Evolutionary conservation across 768 basidiomycete species (phyloP), one percentile per base, ranked within the genome.

Genomic region (Pisolithus orientalis): DNA sequence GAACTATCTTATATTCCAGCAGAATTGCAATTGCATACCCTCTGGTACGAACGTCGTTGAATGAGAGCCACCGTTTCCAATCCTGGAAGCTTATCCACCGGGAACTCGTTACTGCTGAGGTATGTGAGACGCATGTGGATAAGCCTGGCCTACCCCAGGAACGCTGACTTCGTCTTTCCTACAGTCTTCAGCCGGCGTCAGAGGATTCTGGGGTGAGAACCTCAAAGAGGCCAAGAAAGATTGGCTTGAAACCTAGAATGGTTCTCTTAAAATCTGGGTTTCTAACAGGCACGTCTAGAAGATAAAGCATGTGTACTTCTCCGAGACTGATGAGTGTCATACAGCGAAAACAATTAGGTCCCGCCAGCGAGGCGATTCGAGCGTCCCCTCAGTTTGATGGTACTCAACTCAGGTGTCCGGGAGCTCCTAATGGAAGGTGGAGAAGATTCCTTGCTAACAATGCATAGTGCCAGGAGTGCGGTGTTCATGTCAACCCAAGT

Each of bases 401-500:
- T 90, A 32, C 70, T 90, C 14, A 85, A 89, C 49, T 80, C 80
- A 9, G 85, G 86, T 0, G 71, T 88, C 45, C 79, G 80, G 49
- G 82, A 88, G 31, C 59, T 80, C 24, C 66, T 91, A 1, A 61
- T 90, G 8, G 73, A 80, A 3, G 90, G 91, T 60, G 85, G 85
- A 8, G 70, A 69, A 6, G 86, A 90, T 59, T 91, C 58, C 67
- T 90, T 49, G 64, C 65, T 8, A 85, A 81, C 57, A 85, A 83
- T 57, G 52, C 68, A n/a, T 91, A 90, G 90, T 91, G 91, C 57
- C 61, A 77, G 1, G 79, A 80, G 11, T 80, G 88, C 48, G 89
- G 87, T 0, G 90, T 91, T 53, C 89, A 21, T 21, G 21, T 38
- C 37, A 38, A 38, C 8, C 37, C 37, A 8, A 16, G 37, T 38